Evolutionary conservation across 768 basidiomycete species (phyloP), one percentile per base, ranked within the genome.

Genomic region (Tricholoma terreum): DNA sequence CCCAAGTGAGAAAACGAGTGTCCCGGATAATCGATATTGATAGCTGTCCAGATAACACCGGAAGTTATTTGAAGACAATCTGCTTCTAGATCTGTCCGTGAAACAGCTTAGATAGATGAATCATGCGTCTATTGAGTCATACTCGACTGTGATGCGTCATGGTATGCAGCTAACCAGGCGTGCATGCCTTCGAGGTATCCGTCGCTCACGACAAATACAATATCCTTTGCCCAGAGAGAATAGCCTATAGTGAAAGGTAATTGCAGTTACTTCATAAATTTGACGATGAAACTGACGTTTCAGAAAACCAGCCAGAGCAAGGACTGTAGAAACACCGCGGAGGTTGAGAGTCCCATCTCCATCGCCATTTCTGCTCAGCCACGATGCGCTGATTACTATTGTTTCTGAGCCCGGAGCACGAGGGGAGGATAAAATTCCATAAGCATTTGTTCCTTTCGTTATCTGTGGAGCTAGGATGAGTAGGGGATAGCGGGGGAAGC

Each of bases 1-100:
- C 97, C 96, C 2, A 98, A 78, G 67, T 98, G 92, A 9, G 90
- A 93, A 73, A 98, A 96, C 0, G 95, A 98, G 71, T 99, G 96
- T 0, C 94, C 91, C 0, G 94, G 92, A 70, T 98, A 98, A 69
- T 98, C 97, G 42, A 99, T 84, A 63, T 90, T 90, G 46, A 99
- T 73, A 10, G 94, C 94, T 1, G 91, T 93, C 97, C 97, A 99
- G 42, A 99, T 90, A 6, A 94, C 89, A 3, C 94, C 95, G 2
- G 92, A 92, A 1, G 84, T 70, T 21, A 91, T 66, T 33, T 76
- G 71, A 35, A 97, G 76, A 8, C 78, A 74, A 34, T 90, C 84
- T 1, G 83, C 81, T n/a, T 75, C 62, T 15, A 94, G 75, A 66
- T 88, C 93, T 94, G 56, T 24, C 21, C 22, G 48, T 22, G 33